Conservation (phyloP, 345 rosid species). For the Angophora floribunda region DNA sequence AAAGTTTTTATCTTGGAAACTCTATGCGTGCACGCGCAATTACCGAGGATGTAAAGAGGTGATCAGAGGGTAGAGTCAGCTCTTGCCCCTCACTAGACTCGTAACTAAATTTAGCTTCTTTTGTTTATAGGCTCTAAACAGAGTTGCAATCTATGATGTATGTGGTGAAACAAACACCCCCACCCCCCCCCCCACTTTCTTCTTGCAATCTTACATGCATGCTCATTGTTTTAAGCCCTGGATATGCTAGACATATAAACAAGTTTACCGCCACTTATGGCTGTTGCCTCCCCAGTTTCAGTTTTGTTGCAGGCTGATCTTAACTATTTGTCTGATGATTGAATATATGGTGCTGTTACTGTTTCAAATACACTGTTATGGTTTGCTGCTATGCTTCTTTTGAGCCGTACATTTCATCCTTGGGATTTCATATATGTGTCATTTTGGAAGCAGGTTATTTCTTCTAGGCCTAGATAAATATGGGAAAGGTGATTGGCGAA, state of each 20-base stretch:
- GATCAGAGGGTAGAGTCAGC: neutral
- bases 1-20: neutral
- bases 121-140: neutral
- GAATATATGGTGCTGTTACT: neutral
- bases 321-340: neutral
- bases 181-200: too few species aligned
- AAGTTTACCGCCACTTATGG: neutral
- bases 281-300: neutral
- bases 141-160: neutral
- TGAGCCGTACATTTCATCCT: neutral
- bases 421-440: neutral
- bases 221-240: neutral
- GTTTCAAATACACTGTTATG: neutral
- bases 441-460: constrained; percentile 4
- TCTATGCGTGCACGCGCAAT: neutral
- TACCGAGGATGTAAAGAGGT: neutral
- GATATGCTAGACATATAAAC: neutral
- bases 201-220: neutral
- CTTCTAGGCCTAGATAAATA: constrained; percentile 11
- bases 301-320: neutral
- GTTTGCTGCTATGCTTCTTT: neutral
- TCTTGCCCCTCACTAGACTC: neutral
- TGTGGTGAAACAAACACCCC: neutral
- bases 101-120: neutral
- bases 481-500: constrained; percentile 15